These are phyloP conservation scores for Zelonia costaricensis DNA, from an alignment of 208 protist species.

Conservation along the genomic window DNA sequence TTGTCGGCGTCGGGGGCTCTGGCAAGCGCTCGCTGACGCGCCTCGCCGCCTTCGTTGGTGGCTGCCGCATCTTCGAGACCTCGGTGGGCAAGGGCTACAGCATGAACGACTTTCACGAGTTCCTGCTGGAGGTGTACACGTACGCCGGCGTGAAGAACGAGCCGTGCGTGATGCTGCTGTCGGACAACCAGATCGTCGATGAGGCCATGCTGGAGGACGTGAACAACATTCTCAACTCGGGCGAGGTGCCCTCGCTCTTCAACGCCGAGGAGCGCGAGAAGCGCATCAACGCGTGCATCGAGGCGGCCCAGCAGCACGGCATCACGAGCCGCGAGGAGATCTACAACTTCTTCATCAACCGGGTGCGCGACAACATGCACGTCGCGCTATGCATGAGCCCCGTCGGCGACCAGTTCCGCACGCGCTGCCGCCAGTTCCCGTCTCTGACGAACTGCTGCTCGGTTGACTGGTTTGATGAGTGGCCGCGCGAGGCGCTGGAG, in stretches of 20 bases:
- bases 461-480: conserved; percentile 98
- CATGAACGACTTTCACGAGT: conserved; percentile 93
- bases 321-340: conserved; percentile 91
- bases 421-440: conserved; percentile 96
- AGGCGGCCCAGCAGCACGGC: conserved; percentile 87
- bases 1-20: conserved; percentile 97
- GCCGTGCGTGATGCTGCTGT: conserved; percentile 93
- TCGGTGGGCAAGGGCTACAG: conserved; percentile 94
- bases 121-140: conserved; percentile 91
- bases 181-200: conserved; percentile 96
- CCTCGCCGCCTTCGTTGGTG: conserved; percentile 90
- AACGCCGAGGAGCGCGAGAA: conserved; percentile 96
- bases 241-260: conserved; percentile 98
- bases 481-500: conserved; percentile 94
- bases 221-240: conserved; percentile 98
- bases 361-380: conserved; percentile 96
- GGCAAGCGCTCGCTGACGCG: conserved; percentile 97
- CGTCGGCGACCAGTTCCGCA: conserved; percentile 95
- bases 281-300: conserved; percentile 92
- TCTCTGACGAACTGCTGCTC: conserved; percentile 98
- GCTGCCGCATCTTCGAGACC: conserved; percentile 92
- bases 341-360: conserved; percentile 95
- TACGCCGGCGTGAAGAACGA: conserved; percentile 88
- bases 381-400: conserved; percentile 97
- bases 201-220: conserved; percentile 97